phyloP scores from a whole-genome alignment of 2,329 filamentous ascomycete species.

The Sphaerulina musiva region DNA sequence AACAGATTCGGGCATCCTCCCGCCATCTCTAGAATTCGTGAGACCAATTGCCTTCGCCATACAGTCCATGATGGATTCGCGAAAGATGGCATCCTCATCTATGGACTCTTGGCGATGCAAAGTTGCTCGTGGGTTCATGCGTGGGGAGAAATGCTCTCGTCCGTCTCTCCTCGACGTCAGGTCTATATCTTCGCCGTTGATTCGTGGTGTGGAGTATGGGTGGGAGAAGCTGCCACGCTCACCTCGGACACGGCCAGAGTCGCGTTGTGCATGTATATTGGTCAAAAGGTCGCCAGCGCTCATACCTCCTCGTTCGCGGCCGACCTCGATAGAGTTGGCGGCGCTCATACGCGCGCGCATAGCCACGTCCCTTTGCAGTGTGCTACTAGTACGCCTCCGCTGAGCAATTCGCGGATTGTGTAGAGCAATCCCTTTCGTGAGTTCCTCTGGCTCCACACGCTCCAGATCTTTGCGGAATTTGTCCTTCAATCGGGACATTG shows the following conservation, averaged over 20 bases:
- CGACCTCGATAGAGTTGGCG: slow-evolving; percentile 18
- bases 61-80: slow-evolving; percentile 84
- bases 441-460: slow-evolving; percentile 70
- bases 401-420: slow-evolving; percentile 69
- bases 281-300: slow-evolving; percentile 64
- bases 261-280: slow-evolving; percentile 65
- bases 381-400: slow-evolving; percentile 61
- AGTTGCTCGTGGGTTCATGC: slow-evolving; percentile 32
- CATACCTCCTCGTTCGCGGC: slow-evolving; percentile 37
- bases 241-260: slow-evolving; percentile 45
- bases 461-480: slow-evolving; percentile 78
- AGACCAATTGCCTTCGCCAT: slow-evolving; percentile 93
- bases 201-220: slow-evolving; percentile 39
- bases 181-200: slow-evolving; percentile 33
- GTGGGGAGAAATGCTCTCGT: slow-evolving; percentile 37
- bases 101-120: slow-evolving; percentile 70
- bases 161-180: slow-evolving; percentile 38
- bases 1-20: slow-evolving; percentile 64
- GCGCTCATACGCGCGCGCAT: slow-evolving; percentile 53
- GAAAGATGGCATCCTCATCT: slow-evolving; percentile 82
- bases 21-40: slow-evolving; percentile 58
- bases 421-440: slow-evolving; percentile 85
- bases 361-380: slow-evolving; percentile 70
- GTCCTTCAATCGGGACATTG: slow-evolving; percentile 77
- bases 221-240: slow-evolving; percentile 43